Base-by-base conservation (phyloP, 1,139 yeast genomes). In the Pichia sp. region DNA sequence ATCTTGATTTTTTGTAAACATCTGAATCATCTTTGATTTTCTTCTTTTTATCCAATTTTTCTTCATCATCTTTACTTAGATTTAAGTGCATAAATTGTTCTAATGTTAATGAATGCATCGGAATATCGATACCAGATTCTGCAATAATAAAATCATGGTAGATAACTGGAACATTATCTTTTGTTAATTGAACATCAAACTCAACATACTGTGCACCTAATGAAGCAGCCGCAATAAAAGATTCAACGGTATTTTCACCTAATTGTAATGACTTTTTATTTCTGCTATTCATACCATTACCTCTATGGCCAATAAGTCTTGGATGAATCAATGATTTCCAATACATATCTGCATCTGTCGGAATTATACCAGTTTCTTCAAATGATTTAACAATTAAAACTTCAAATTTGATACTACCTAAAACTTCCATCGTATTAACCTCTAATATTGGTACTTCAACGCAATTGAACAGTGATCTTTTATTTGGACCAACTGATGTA, bases 141-240 rank as follows among this genome's bases (percentile, higher is more conserved):
- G 97, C 96, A 44, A 93, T 97, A 33, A 90, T 70, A 66, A 93
- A 93, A 68, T 93, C 99, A 67, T 93, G 99, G 65, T 93, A 93
- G 42, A 93, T 87, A 14, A 93, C 98, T 1, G 98, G 98, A 14
- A 89, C 83, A 58, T 76, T 76, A 68, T 93, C 98, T 65, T 90
- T 90, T n/a, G 99, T 93, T 59, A 93, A 73, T 68, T 93, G 99
- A 41, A 93, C 98, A 69, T 93, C 99, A 67, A 93, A 93, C 69
- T 93, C 99, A 50, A 95, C 97, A 63, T 85, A 85, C 1, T 90
- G 83, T 1, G 93, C 93, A 41, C 99, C 99, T 60, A 93, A 73
- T 5, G 96, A 90, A 0, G 98, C 96, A 0, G 99, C 99, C 13
- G 96, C 96, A 65, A 93, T 87, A 61, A 93, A 93, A 1, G 96